These are phyloP conservation scores for Luzula sylvatica DNA, from an alignment of 176 grass and related monocot species.

Conservation along the genomic window DNA sequence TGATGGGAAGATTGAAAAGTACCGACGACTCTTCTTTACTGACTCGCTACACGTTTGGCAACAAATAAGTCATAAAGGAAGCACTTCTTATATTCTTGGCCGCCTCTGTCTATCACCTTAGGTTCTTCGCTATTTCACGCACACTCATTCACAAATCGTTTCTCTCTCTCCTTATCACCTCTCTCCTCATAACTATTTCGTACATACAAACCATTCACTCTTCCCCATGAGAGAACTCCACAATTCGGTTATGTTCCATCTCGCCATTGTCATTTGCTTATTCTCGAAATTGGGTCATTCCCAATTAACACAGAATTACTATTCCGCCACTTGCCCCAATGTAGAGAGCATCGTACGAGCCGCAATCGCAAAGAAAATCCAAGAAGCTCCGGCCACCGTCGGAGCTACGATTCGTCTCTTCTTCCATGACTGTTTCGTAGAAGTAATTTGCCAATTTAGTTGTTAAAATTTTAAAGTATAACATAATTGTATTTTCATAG, in stretches of 20 bases:
- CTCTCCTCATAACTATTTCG: not conserved
- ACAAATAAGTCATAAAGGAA: not conserved
- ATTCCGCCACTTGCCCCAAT: constrained; percentile 44
- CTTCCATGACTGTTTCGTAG: constrained; percentile 94
- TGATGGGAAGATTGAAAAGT: too few relatives aligned
- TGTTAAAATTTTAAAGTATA: not conserved
- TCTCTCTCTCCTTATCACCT: constrained; percentile 13
- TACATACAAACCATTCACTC: not conserved
- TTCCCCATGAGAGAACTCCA: constrained; percentile 11
- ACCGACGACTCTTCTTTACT: too few relatives aligned
- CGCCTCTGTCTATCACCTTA: constrained; percentile 12
- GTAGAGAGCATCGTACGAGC: constrained; percentile 57
- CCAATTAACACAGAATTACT: constrained; percentile 59
- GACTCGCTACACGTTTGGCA: not conserved
- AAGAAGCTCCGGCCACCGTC: constrained; percentile 35
- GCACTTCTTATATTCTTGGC: constrained; percentile 10
- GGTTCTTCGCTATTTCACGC: too few relatives aligned
- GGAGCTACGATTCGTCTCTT: constrained; percentile 76
- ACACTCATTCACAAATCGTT: constrained; percentile 9
- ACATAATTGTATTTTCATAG: constrained; percentile 15
- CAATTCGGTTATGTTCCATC: not conserved
- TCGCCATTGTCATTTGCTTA: constrained; percentile 11
- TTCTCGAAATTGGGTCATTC: constrained; percentile 10
- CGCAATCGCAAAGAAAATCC: constrained; percentile 51
- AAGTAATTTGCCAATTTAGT: constrained; percentile 27